Evolutionary conservation across 1,284 basidiomycete species (phyloP).

Genomic region (Ceratobasidium sp.): DNA sequence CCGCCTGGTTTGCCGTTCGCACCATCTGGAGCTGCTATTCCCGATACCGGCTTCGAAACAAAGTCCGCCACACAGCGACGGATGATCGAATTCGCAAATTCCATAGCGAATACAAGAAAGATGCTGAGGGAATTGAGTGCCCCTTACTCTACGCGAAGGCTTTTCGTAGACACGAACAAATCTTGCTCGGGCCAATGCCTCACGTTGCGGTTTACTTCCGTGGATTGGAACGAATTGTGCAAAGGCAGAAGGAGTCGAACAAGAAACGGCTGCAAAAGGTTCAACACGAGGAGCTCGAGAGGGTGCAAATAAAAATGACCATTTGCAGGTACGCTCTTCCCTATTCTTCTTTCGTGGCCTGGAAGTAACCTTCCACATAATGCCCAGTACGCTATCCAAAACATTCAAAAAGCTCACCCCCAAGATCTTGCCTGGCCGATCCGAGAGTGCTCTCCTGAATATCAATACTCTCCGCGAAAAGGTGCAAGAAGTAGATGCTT

Average conservation of each 20-base stretch:
- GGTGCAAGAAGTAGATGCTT: conserved; percentile 3
- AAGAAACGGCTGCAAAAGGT: conserved; percentile 26
- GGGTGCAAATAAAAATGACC: conserved; percentile 18
- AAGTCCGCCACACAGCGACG: conserved; percentile 1
- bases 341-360: neutral
- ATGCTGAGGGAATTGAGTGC: neutral
- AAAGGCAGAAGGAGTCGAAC: conserved; percentile 27
- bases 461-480: conserved; percentile 15
- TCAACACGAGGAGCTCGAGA: conserved; percentile 31
- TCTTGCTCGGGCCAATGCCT: conserved; percentile 38
- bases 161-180: conserved; percentile 1
- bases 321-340: conserved; percentile 6
- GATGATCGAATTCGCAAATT: conserved; percentile 25
- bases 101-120: conserved; percentile 37
- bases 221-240: conserved; percentile 14
- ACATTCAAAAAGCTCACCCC: neutral
- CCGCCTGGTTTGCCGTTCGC: neutral
- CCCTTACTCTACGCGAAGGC: neutral
- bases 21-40: conserved; percentile 27
- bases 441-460: conserved; percentile 1
- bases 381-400: conserved; percentile 7
- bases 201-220: conserved; percentile 24
- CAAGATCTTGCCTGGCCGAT: conserved; percentile 1
- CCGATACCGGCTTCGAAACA: conserved; percentile 10
- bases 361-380: neutral